These are phyloP conservation scores for Chrysopogon serrulatus DNA, from an alignment of 176 grass and related monocot species.

Conservation along the genomic window DNA sequence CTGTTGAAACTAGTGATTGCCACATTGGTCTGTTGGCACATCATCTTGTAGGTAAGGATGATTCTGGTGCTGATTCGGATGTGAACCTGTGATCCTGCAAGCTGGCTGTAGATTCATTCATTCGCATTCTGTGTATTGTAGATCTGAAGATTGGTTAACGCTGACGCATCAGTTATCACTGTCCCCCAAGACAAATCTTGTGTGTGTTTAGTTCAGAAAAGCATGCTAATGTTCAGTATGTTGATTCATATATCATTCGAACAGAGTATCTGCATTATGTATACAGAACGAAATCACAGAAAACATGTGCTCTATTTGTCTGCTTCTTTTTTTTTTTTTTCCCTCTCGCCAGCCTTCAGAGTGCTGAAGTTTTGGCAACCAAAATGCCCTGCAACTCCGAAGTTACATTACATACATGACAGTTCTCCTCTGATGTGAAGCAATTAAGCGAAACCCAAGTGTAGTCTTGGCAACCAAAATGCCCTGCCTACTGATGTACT, in stretches of 20 bases:
- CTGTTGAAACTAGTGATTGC: constrained; percentile 2
- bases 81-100: constrained; percentile 3
- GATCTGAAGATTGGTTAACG: not conserved
- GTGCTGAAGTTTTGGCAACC: not conserved
- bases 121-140: not conserved
- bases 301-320: not conserved
- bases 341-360: not conserved
- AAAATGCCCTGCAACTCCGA: not conserved
- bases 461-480: constrained; percentile 1
- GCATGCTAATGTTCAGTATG: not conserved
- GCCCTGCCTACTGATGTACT: not conserved
- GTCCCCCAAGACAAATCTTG: not conserved
- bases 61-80: not conserved
- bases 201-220: not conserved
- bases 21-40: not conserved
- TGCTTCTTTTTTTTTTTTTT: not conserved
- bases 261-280: not conserved
- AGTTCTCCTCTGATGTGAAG: not conserved
- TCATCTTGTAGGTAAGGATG: constrained; percentile 7
- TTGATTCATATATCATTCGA: not conserved
- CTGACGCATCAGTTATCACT: not conserved
- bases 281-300: not conserved
- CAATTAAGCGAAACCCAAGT: not conserved
- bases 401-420: not conserved
- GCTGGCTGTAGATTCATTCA: not conserved